Evolutionary conservation across 768 basidiomycete genomes (phyloP), one percentile per base, ranked within the genome.

Genomic region (Lentinus brumalis): DNA sequence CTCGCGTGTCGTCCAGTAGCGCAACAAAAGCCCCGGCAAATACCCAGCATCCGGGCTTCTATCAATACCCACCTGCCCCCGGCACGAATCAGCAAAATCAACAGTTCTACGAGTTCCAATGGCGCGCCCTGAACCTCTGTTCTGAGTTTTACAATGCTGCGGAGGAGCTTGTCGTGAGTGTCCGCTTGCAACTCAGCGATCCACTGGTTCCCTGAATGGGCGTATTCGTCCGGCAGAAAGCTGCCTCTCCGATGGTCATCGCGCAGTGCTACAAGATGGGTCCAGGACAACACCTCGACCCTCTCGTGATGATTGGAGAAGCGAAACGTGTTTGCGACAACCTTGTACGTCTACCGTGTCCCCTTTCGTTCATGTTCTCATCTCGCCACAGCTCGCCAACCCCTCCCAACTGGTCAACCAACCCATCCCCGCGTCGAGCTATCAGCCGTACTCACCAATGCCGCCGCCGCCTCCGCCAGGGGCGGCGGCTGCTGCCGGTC

Each of bases 81-180:
- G 76, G 82, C 12, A 67, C 75, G n/a, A 79, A 79, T 47, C 77
- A 85, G 3, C 84, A 87, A 64, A 89, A 89, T 70, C 87, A 90
- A 63, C 85, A 86, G 67, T 92, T 90, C 72, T 91, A 90, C 72
- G 89, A 92, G 69, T 92, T 92, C 68, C 91, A 92, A 71, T 92
- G 91, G 91, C 85, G 89, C 56, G 84, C 91, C 42, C 72, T 92
- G 59, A 91, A 91, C 68, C 76, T 93, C 42, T 93, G 91, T 72
- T 86, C 89, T 1, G 91, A 93, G 70, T 93, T 93, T 71, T 93
- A 93, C 74, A 87, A 85, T 30, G 91, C 91, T 6, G 91, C 91
- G 16, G 91, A 92, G 73, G 91, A 93, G 73, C 82, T 93, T 49
- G 81, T 93, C 60, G 91, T 92, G 73, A 73, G 88, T 83, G n/a